Base-by-base conservation (phyloP, 1,284 basidiomycete genomes). In the Trametes sp. region DNA sequence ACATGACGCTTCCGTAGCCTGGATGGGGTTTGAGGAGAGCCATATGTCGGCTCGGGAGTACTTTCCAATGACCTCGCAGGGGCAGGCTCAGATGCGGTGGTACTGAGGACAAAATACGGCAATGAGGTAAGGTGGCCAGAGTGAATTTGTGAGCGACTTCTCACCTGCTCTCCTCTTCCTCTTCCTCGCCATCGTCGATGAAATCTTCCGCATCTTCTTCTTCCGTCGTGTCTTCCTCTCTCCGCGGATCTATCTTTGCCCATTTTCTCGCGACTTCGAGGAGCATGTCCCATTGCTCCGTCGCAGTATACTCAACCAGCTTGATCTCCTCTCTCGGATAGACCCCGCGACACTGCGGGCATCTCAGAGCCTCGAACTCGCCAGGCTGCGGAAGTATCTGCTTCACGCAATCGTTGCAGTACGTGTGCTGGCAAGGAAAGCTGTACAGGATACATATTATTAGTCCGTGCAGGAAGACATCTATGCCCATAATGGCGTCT, bases 271-370 rank as follows among this genome's bases (percentile, higher is more conserved):
- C 83, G 3, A 84, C 70, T 7, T 78, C 74, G 1, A 83, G 72
- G 9, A 85, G 70, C 23, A 71, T 67, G 66, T 86, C 83, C 84
- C 83, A 86, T 56, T 83, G 81, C 41, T 80, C 72, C 13, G 72
- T 72, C 31, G 83, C 82, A 29, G 80, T 83, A 61, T 77, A 76
- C 42, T 76, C 69, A 8, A 87, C 73, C 13, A 72, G 60, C 64
- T 82, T 80, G 33, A 80, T 60, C 4, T 81, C 78, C 4, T 81
- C 77, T 48, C 76, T 68, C 2, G 62, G 50, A 54, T 71, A 75
- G 26, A 63, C 41, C 48, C 64, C 28, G 24, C 82, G 77, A 63
- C 84, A 86, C 31, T 73, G 64, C 19, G 82, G 81, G 58, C 84
- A 86, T 38, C 68, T 64, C 14, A 80, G 65, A 2, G 68, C 73